Base-by-base conservation (phyloP, 1,284 basidiomycete genomes). In the Ganoderma multipileum region DNA sequence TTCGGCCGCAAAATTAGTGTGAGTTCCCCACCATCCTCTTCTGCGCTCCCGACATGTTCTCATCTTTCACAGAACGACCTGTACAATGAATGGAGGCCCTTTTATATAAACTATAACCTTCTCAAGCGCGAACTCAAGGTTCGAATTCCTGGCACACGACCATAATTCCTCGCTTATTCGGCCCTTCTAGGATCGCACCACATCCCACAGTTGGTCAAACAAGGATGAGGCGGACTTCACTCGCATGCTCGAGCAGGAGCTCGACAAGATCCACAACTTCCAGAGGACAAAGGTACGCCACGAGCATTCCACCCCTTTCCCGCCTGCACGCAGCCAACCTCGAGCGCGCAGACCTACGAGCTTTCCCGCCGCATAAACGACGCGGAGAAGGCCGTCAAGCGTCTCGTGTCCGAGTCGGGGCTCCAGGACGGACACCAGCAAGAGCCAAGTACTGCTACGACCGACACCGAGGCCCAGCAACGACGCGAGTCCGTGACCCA, bases 251-350 rank as follows among this genome's bases (percentile, higher is more conserved):
- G 92, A 95, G 77, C 85, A 85, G 70, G 96, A 99, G 82, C 87
- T 99, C 58, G 95, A 97, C 78, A 99, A 99, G 85, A 93, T 99
- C 67, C 94, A 98, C 77, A 91, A 92, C 76, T 99, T 99, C 80
- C 98, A 99, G 79, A 95, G 92, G 77, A 83, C 87, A 59, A 99
- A 99, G 89, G 95, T 92, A 84, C 41, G 16, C 61, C 38, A 33
- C 18, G 28, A 12, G 23, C 38, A 12, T 18, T 28, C 9, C 39
- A 14, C 42, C 23, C 30, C 44, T 38, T 52, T 16, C 38, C 38
- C 14, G 8, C 38, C 26, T 58, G 23, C 47, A 4, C 50, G 30
- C 44, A 5, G 59, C 26, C 28, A 14, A 39, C 54, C 42, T 2
- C 66, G 28, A 58, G 14, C 23, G 55, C n/a, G 54, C 73, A 95